Evolutionary conservation across 2,329 filamentous ascomycete species (phyloP), one percentile per base, ranked within the genome.

Genomic region (Cladosporium sp.): DNA sequence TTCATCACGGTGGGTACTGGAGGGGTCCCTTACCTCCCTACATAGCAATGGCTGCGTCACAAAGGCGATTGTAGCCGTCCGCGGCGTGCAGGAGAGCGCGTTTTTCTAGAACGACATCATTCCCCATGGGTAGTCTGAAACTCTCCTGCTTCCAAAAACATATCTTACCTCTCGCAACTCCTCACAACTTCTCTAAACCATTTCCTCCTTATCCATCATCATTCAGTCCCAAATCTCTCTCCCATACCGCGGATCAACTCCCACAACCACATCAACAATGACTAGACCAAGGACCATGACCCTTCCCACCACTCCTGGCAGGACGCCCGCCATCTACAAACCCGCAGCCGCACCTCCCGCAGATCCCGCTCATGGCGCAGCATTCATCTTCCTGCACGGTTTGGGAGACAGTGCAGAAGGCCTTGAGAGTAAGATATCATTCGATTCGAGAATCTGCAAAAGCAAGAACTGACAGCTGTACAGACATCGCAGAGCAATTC

Each of bases 331-430:
- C 3, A 68, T 71, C 41, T 62, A 68, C 46, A 64, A 71, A 20
- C 57, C 65, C 6, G 67, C 71, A 9, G 59, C 61, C 6, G 59
- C 56, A 16, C 64, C 68, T 35, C 57, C 64, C 9, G 55, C 55
- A 27, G 62, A 69, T 39, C 63, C 63, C 5, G 64, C 62, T 2
- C 65, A 72, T 45, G 65, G 65, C 12, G 71, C 72, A n/a, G 69
- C 66, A 7, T 69, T 74, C 54, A 69, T 74, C 45, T 73, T 74
- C 55, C 59, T 75, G 4, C 73, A 75, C 54, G 73, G 73, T 12
- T 60, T 75, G 6, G 72, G 72, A 13, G 73, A 77, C 51, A 71
- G 70, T 47, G 73, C 72, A 13, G 63, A 69, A 41, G 72, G 72
- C 3, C 60, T 72, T 27, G 66, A 69, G 53, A 64, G 73, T 72